Percentiles rank a stretch among this genome's conserved stretches.
These are phyloP conservation scores for Fusarium udum DNA, from an alignment of 2,329 filamentous ascomycete species.

Conservation along the genomic window DNA sequence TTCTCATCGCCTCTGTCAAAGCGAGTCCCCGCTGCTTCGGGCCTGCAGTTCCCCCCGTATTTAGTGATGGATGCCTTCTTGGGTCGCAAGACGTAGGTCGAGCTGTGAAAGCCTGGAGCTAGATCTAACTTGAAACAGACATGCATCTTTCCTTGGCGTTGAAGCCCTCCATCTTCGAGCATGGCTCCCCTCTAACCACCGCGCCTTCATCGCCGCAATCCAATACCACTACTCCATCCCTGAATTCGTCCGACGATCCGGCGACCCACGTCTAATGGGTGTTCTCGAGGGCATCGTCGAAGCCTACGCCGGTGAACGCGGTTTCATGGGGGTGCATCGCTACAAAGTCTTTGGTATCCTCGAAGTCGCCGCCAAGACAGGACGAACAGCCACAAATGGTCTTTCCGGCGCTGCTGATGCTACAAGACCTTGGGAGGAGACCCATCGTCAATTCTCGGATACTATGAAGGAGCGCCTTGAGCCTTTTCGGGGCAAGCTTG, in stretches of 20 bases:
- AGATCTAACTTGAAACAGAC: too few relatives aligned
- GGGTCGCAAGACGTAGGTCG: conserved; percentile 52
- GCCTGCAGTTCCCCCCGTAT: conserved; percentile 62
- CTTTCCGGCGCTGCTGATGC: conserved; percentile 56
- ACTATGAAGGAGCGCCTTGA: conserved; percentile 36
- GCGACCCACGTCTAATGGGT: conserved; percentile 60
- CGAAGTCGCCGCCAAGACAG: conserved; percentile 63
- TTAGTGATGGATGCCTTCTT: conserved; percentile 65
- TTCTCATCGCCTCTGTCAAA: conserved; percentile 62
- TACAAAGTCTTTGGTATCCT: conserved; percentile 67
- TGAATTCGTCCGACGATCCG: conserved; percentile 61
- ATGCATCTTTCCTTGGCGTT: conserved; percentile 58
- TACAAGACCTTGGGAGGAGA: conserved; percentile 33
- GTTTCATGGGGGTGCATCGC: conserved; percentile 66
- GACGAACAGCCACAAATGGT: conserved; percentile 63
- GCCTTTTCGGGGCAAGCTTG: conserved; percentile 54
- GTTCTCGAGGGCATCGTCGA: conserved; percentile 65
- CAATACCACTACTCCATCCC: conserved; percentile 64
- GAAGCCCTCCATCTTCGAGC: conserved; percentile 63
- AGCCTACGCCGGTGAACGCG: conserved; percentile 63
- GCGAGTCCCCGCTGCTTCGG: conserved; percentile 60
- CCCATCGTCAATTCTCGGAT: conserved; percentile 32
- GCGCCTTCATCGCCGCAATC: conserved; percentile 64
- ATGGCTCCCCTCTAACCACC: conserved; percentile 63
- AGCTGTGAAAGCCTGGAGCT: too few relatives aligned